A percentile compares a stretch with the other conserved stretches of the same genome.
Conservation (phyloP, 495 filamentous ascomycete genomes). For the Chaetomium cochliodes region DNA sequence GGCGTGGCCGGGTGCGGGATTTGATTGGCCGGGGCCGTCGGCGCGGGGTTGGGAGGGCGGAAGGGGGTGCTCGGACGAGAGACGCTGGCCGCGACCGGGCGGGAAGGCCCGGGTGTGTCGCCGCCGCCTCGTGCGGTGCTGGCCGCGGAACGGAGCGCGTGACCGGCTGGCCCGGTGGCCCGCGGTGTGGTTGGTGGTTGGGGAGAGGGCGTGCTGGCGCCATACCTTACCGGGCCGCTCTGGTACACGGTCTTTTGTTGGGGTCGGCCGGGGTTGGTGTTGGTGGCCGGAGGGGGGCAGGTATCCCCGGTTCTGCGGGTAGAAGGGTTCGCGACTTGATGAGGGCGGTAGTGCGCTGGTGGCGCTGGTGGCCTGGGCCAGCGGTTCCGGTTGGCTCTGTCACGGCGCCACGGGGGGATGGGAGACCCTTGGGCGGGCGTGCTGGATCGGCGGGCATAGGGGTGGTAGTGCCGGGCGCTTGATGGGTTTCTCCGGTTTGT, state of each 20-base stretch:
- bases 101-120: not conserved
- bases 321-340: not conserved
- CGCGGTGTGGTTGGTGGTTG: not conserved
- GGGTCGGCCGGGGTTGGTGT: not conserved
- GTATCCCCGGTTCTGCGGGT: not conserved
- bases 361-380: too few species aligned
- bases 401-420: constrained; percentile 9
- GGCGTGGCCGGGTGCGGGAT: too few species aligned
- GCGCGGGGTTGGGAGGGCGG: too few species aligned
- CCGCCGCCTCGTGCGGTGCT: too few species aligned
- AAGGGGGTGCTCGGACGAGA: too few species aligned
- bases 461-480: not conserved
- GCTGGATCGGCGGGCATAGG: not conserved
- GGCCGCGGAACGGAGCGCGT: not conserved
- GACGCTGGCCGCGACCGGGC: too few species aligned
- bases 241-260: not conserved
- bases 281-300: not conserved
- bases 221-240: not conserved
- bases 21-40: too few species aligned
- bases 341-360: not conserved
- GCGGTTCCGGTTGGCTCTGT: not conserved
- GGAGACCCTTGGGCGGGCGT: not conserved
- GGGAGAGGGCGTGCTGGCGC: too few species aligned
- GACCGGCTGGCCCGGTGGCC: too few species aligned
- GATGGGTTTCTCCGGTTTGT: not conserved